Evolutionary conservation across 2,329 filamentous ascomycete species (phyloP).

Genomic region (Plenodomus biglobosus): DNA sequence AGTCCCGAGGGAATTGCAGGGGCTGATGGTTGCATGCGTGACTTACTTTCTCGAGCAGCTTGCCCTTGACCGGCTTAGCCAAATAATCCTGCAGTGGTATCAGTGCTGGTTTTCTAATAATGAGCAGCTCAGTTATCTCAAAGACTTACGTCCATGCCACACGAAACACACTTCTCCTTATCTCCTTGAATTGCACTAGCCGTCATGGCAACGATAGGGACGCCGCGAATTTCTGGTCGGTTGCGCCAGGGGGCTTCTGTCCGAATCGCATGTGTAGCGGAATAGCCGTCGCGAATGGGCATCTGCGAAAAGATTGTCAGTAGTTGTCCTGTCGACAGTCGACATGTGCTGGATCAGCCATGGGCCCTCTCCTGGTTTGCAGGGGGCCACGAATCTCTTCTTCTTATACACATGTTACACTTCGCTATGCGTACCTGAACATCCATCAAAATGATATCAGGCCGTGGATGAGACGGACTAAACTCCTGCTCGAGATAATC

Average conservation of each 20-base stretch:
- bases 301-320: constrained; percentile 8
- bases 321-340: not conserved
- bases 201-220: constrained; percentile 81
- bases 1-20: no score
- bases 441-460: constrained; percentile 78
- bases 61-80: constrained; percentile 64
- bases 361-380: no score
- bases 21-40: not conserved
- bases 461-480: constrained; percentile 55
- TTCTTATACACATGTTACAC: not conserved
- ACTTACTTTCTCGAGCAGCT: constrained; percentile 60
- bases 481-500: constrained; percentile 66
- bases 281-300: constrained; percentile 72
- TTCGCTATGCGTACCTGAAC: constrained; percentile 60
- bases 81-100: constrained; percentile 36
- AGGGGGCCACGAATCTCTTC: no score
- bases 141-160: constrained; percentile 65
- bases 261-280: constrained; percentile 71
- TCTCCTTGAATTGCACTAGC: constrained; percentile 78
- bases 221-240: constrained; percentile 57
- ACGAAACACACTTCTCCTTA: constrained; percentile 70
- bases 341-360: no score
- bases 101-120: constrained; percentile 16
- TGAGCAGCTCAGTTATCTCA: constrained; percentile 5
- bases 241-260: constrained; percentile 66